Percentiles rank a stretch among this genome's conserved stretches.
phyloP scores from a whole-genome alignment of 345 rosid genomes.

The Acer negundo region DNA sequence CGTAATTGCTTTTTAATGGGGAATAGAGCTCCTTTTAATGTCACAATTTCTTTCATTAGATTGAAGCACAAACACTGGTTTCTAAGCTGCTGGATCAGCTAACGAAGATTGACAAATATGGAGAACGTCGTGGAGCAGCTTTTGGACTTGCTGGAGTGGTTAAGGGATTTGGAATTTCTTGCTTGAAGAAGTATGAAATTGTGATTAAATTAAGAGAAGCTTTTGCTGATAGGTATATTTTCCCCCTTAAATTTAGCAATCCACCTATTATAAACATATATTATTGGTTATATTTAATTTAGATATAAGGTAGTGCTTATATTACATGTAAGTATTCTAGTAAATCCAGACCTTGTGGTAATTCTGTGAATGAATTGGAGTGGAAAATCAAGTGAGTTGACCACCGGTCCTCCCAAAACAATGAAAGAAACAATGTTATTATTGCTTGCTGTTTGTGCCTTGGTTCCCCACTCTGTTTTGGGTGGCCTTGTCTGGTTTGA shows the following conservation, averaged over 20 bases:
- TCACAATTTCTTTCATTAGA: conserved; percentile 44
- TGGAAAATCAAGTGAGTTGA: not conserved
- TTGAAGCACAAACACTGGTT: conserved; percentile 71
- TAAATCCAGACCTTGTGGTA: not conserved
- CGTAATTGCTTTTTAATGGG: not conserved
- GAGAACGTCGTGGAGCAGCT: conserved; percentile 98
- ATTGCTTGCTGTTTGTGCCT: too few relatives aligned
- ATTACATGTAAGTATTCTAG: not conserved
- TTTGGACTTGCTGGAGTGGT: conserved; percentile 96
- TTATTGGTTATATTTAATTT: not conserved
- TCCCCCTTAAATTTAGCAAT: not conserved
- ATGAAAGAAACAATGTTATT: not conserved
- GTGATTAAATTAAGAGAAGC: conserved; percentile 61
- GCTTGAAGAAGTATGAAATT: conserved; percentile 82
- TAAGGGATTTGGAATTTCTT: conserved; percentile 87
- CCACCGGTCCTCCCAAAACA: not conserved
- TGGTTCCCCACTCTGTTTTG: too few relatives aligned
- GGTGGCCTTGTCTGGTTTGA: too few relatives aligned
- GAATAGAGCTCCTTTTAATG: conserved; percentile 8
- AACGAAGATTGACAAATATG: conserved; percentile 89
- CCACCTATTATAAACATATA: not conserved
- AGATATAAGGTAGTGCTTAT: not conserved
- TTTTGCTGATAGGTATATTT: conserved; percentile 71
- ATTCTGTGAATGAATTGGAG: not conserved
- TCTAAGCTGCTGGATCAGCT: conserved; percentile 78